Evolutionary conservation across 164 flowering plant species (phyloP), one percentile per base, ranked within the genome.

Genomic region (Aristolochia californica): DNA sequence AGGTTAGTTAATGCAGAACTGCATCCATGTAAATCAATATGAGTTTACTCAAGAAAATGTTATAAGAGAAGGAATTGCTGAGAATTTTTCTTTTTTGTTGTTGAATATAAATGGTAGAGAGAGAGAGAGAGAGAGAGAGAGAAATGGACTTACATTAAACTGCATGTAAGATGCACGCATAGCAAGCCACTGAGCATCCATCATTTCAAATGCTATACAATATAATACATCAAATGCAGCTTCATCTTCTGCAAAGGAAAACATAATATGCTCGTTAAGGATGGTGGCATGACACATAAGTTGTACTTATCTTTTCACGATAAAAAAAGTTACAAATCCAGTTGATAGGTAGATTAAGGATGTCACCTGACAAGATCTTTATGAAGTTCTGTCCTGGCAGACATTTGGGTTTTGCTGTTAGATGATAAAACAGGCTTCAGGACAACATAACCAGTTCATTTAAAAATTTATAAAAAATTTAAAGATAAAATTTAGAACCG

Each of bases 131-230:
- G n/a, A n/a, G n/a, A n/a, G n/a, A n/a, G n/a, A 61, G 34, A 52
- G 63, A 22, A 68, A 65, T 71, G 66, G 63, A 61, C 67, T 58
- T 83, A 93, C 99, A 60, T 93, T 93, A 55, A 93, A 93, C 60
- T 93, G 85, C 98, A 93, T 93, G 63, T 93, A 93, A 15, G 98
- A 93, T 69, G 98, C 98, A 48, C 69, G 85, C 85, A 80, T 87
- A 0, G 97, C 98, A 28, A 93, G 97, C 98, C 98, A 93, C 62
- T 85, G 98, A 8, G 94, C 96, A 61, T 93, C 98, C 96, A 93
- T 81, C 81, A 93, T 63, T 68, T 83, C 85, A 64, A 81, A 93
- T 50, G 98, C 89, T 62, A 85, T 73, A 64, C 98, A 93, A 63
- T 81, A 86, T 48, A 86, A 62, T 21, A 80, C 78, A 65, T 89